Evolutionary conservation across 257 asterid species (phyloP).

Genomic region (Nicotiana paniculata): DNA sequence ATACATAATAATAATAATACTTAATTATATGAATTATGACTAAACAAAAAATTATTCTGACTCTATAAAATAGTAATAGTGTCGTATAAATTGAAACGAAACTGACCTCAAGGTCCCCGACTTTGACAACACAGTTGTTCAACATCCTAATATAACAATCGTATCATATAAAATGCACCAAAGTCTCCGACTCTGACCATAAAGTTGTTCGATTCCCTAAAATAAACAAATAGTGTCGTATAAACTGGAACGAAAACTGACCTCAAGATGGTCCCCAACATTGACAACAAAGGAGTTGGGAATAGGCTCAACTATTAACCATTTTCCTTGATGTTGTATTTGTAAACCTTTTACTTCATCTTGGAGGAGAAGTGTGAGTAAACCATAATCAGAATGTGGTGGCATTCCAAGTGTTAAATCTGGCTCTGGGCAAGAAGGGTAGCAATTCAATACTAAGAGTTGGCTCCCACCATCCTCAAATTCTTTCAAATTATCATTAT

Average conservation of each 20-base stretch:
- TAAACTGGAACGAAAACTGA: background rate
- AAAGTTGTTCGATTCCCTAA: background rate
- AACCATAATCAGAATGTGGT: slow-evolving; percentile 34
- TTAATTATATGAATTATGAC: background rate
- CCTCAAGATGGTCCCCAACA: slow-evolving; percentile 42
- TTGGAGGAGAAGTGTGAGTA: slow-evolving; percentile 33
- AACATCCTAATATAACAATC: background rate
- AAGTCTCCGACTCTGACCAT: no score
- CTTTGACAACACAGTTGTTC: background rate
- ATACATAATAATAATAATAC: no score
- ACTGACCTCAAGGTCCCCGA: slow-evolving; percentile 1
- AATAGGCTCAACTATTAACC: slow-evolving; percentile 27
- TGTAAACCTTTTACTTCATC: slow-evolving; percentile 33
- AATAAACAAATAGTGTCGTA: rapidly evolving
- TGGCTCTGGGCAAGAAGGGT: slow-evolving; percentile 32
- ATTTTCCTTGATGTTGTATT: slow-evolving; percentile 25
- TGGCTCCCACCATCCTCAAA: slow-evolving; percentile 28
- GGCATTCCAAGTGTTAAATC: slow-evolving; percentile 39
- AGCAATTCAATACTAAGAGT: slow-evolving; percentile 28
- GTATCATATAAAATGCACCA: no score
- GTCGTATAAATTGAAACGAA: no score
- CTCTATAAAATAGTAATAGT: no score
- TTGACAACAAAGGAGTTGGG: slow-evolving; percentile 31
- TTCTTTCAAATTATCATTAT: slow-evolving; percentile 4
- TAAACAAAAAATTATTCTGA: background rate